Percentiles rank a stretch among this genome's conserved stretches.
phyloP scores from a whole-genome alignment of 164 flowering plant genomes.

The Pachysandra terminalis region DNA sequence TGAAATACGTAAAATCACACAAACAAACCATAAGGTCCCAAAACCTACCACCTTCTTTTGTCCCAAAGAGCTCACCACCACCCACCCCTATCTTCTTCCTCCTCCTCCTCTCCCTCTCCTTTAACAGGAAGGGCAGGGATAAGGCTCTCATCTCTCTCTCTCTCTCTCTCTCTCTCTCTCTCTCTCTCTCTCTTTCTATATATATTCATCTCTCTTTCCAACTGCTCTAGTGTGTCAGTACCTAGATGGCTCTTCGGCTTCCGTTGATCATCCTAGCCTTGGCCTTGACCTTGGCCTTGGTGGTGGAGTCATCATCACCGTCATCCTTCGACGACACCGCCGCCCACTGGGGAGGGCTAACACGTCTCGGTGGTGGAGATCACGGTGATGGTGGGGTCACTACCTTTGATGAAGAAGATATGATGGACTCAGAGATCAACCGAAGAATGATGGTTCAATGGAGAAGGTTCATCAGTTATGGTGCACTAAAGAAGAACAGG shows the following conservation, averaged over 20 bases:
- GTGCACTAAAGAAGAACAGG: constrained; percentile 25
- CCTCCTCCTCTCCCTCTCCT: constrained; percentile 11
- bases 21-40: background rate
- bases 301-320: constrained; percentile 9
- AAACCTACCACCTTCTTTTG: background rate
- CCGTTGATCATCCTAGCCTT: constrained; percentile 8
- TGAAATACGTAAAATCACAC: background rate
- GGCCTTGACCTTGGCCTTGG: constrained; percentile 7
- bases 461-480: constrained; percentile 23
- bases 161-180: no score
- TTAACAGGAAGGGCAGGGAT: constrained; percentile 12
- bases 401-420: constrained; percentile 13
- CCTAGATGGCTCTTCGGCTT: constrained; percentile 14
- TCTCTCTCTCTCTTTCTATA: background rate
- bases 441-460: constrained; percentile 15
- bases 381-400: background rate
- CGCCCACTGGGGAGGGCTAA: background rate
- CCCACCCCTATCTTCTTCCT: background rate
- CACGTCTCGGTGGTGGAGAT: background rate
- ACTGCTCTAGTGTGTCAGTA: background rate
- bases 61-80: background rate
- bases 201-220: background rate
- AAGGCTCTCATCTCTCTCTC: background rate
- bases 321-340: background rate
- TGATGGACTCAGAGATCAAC: constrained; percentile 35